Evolutionary conservation across 352 stramenopile genomes (phyloP).

Genomic region (Globisporangium takayamanum): DNA sequence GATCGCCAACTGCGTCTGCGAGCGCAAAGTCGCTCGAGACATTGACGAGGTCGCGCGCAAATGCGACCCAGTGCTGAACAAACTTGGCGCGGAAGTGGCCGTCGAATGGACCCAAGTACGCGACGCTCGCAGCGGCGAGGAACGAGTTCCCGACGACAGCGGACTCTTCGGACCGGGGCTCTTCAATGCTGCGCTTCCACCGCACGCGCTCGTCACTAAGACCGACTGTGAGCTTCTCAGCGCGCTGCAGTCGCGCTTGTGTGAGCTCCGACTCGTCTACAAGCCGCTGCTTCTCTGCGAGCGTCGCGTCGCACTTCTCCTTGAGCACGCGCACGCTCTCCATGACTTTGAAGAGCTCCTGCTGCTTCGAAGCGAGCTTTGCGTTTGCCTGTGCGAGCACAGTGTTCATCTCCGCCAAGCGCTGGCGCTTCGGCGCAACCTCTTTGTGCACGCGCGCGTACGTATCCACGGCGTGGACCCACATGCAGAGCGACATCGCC

Average conservation of each 20-base stretch:
- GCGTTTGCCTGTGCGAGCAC: slow-evolving; percentile 67
- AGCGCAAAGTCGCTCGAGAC: slow-evolving; percentile 51
- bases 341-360: slow-evolving; percentile 51
- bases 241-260: slow-evolving; percentile 40
- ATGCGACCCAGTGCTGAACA: slow-evolving; percentile 26
- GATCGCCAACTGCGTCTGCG: slow-evolving; percentile 65
- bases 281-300: slow-evolving; percentile 63
- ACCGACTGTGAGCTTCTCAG: slow-evolving; percentile 55
- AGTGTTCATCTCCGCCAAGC: slow-evolving; percentile 62
- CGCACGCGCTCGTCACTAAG: slow-evolving; percentile 65
- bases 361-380: slow-evolving; percentile 60
- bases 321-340: slow-evolving; percentile 48
- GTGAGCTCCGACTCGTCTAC: slow-evolving; percentile 59
- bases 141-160: slow-evolving; percentile 56
- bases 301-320: slow-evolving; percentile 48
- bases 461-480: slow-evolving; percentile 78
- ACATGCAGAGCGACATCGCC: slow-evolving; percentile 86
- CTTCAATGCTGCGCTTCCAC: slow-evolving; percentile 61
- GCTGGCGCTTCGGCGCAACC: slow-evolving; percentile 69
- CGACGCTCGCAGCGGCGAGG: slow-evolving; percentile 48
- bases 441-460: slow-evolving; percentile 73
- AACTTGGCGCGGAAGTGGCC: slow-evolving; percentile 28
- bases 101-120: slow-evolving; percentile 68
- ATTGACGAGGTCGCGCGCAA: slow-evolving; percentile 16
- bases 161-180: slow-evolving; percentile 36